Conservation (phyloP, 371 early-diverging fungal genomes). For the Mucor piriformis region DNA sequence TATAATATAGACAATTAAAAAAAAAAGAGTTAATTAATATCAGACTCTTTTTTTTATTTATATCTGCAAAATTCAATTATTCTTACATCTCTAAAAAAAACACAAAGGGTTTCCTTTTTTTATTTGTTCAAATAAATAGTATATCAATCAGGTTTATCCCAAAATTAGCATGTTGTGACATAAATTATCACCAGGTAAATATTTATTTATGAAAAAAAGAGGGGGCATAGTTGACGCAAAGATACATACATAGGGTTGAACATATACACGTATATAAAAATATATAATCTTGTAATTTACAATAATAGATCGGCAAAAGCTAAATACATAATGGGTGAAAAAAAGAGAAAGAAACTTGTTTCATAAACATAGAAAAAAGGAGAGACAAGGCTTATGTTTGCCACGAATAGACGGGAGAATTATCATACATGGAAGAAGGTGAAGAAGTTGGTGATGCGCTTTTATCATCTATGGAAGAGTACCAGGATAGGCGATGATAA, state of each 20-base stretch:
- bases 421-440: slow-evolving; percentile 4
- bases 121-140: neutral
- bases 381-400: neutral
- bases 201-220: neutral
- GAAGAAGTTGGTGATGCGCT: neutral
- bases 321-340: neutral
- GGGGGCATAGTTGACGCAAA: neutral
- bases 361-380: neutral
- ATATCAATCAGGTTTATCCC: neutral
- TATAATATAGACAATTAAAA: neutral
- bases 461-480: neutral
- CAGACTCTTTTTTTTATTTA: neutral
- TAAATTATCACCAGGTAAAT: neutral
- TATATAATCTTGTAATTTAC: neutral
- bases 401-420: neutral
- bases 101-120: too few species aligned
- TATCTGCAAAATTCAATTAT: neutral
- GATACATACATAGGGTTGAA: too few species aligned
- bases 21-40: neutral
- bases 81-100: too few species aligned
- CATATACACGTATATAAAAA: neutral
- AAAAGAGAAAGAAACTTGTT: neutral
- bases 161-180: too few species aligned
- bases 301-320: neutral
- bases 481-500: slow-evolving; percentile 6